Percentiles rank a stretch among this genome's conserved stretches.
These are phyloP conservation scores for Asterella californica DNA, from an alignment of 225 moss, liverwort and hornwort genomes.

Conservation along the genomic window DNA sequence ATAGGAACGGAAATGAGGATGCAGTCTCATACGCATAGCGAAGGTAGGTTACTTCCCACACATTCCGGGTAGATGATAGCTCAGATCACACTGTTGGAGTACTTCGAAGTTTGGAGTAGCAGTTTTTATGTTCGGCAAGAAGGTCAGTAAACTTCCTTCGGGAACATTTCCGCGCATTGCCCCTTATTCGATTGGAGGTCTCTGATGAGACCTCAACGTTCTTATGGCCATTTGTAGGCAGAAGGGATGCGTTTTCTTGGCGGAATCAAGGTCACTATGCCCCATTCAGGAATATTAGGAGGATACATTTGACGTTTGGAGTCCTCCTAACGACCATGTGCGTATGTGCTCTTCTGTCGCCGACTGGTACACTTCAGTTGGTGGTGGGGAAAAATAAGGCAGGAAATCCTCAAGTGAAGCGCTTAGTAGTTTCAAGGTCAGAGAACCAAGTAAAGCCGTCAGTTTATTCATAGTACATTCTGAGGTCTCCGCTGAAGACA, in stretches of 20 bases:
- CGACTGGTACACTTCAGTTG: background rate
- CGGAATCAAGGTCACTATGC: background rate
- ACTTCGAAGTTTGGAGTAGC: background rate
- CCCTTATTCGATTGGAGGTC: background rate
- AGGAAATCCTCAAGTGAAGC: background rate
- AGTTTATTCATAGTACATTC: background rate
- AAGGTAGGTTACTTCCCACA: background rate
- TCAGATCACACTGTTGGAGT: background rate
- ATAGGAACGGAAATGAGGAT: no score
- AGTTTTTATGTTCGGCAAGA: background rate
- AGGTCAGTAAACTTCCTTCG: background rate
- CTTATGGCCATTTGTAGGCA: background rate
- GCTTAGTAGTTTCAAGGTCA: background rate
- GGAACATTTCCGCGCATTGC: background rate
- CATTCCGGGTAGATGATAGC: background rate
- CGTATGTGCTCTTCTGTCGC: background rate
- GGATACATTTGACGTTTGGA: constrained; percentile 1
- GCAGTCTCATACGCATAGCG: background rate
- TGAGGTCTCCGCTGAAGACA: background rate
- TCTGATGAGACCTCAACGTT: background rate
- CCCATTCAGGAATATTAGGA: background rate
- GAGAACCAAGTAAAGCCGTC: background rate
- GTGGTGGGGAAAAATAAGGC: background rate
- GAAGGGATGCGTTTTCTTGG: background rate
- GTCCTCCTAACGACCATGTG: background rate